phyloP scores from a whole-genome alignment of 495 filamentous ascomycete species.

The Articulospora tetracladia region DNA sequence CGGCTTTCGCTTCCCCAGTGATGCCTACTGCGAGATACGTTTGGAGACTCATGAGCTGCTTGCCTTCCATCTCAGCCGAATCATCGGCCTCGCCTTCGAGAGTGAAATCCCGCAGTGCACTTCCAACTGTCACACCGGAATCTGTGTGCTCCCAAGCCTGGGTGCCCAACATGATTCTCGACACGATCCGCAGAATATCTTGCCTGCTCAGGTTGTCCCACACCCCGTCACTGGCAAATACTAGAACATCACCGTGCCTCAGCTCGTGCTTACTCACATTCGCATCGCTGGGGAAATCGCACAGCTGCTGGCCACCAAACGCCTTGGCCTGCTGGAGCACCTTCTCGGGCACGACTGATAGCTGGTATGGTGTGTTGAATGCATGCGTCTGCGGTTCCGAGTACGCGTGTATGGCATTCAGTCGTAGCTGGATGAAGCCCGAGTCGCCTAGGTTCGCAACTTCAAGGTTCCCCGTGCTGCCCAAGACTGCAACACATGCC shows the following conservation, averaged over 20 bases:
- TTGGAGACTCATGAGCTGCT: constrained; percentile 53
- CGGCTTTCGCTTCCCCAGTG: constrained; percentile 74
- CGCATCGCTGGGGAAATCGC: constrained; percentile 83
- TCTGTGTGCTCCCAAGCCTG: constrained; percentile 68
- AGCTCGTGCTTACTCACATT: constrained; percentile 68
- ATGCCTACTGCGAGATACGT: constrained; percentile 74
- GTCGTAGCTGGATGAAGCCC: constrained; percentile 82
- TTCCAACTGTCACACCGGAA: constrained; percentile 54
- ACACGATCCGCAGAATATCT: constrained; percentile 77
- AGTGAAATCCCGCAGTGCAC: constrained; percentile 50
- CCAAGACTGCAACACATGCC: constrained; percentile 74
- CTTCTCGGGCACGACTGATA: constrained; percentile 79
- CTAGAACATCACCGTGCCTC: constrained; percentile 83
- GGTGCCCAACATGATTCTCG: constrained; percentile 62
- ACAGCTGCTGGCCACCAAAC: constrained; percentile 77
- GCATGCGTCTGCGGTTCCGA: constrained; percentile 89
- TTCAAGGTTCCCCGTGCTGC: constrained; percentile 66
- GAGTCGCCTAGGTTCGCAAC: constrained; percentile 97
- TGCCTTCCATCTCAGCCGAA: constrained; percentile 3
- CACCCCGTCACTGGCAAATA: constrained; percentile 92
- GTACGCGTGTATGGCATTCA: constrained; percentile 76
- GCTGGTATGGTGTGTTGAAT: constrained; percentile 96
- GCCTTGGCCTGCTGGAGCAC: constrained; percentile 70
- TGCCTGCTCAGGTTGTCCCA: constrained; percentile 95
- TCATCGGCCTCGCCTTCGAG: constrained; percentile 28